Base-by-base conservation (phyloP, 305 asterid genomes). In the Fraxinus latifolia region DNA sequence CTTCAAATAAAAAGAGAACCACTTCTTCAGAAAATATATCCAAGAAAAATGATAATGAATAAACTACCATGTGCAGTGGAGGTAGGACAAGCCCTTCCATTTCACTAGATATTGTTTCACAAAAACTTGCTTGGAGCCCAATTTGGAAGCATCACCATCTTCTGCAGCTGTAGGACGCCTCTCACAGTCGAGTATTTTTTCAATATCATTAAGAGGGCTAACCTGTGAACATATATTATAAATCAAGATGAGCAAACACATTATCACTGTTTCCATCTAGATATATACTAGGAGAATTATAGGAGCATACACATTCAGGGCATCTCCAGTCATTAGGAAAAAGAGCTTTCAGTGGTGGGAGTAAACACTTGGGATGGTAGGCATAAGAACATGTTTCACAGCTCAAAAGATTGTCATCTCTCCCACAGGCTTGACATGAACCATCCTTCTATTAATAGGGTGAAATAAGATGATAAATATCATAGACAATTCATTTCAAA, bases 61-160 rank as follows among this genome's bases (percentile, higher is more conserved):
- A 80, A 79, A 77, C 82, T 87, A 96, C 99, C 99, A 96, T 83
- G 93, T 81, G 89, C 99, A 93, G 78, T 96, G 99, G 83, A 96
- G 92, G 91, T 96, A 91, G 50, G 99, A 96, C 84, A 86, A 73
- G 79, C 97, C 98, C 89, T 94, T 96, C 99, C 99, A 96, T 87
- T 96, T 96, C 44, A 96, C 93, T 84, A 96, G 90, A 87, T 96
- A 96, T 84, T 96, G 99, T 85, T 93, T 96, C 85, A 88, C 92
- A 85, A 91, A 86, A 83, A 85, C 90, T 90, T 92, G 98, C 88
- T 90, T 89, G 9, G 97, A 89, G 17, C 97, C 99, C 31, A 90
- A 87, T 80, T 88, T 86, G 44, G 94, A 85, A 65, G 90, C 91
- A 87, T 93, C 95, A 78, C 70, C 82, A 72, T 93, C 97, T 78